Conservation (phyloP, 495 filamentous ascomycete species). For the Penicillium dipodomyicola region DNA sequence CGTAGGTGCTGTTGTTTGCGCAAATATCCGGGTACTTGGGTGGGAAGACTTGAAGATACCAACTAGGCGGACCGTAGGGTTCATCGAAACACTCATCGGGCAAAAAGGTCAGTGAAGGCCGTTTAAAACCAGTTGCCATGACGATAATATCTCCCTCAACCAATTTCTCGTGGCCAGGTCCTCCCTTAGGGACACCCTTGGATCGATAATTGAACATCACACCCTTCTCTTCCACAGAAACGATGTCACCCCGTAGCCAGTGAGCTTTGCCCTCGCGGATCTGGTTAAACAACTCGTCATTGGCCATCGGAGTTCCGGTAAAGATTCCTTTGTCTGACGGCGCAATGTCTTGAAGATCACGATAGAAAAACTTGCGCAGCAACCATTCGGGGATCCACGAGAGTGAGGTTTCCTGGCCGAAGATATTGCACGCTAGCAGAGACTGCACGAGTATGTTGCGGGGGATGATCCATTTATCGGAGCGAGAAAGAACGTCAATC, state of each 20-base stretch:
- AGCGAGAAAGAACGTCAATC: slow-evolving; percentile 70
- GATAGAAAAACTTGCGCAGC: slow-evolving; percentile 78
- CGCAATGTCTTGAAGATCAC: slow-evolving; percentile 75
- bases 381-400: slow-evolving; percentile 76
- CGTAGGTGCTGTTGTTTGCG: slow-evolving; percentile 80
- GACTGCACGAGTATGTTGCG: slow-evolving; percentile 72
- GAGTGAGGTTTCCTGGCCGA: slow-evolving; percentile 70
- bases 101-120: slow-evolving; percentile 70
- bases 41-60: slow-evolving; percentile 85
- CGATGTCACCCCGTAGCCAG: slow-evolving; percentile 79
- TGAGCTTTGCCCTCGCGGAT: slow-evolving; percentile 71
- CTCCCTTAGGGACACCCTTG: slow-evolving; percentile 69
- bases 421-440: slow-evolving; percentile 72
- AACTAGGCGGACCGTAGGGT: slow-evolving; percentile 75
- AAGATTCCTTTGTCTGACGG: slow-evolving; percentile 66
- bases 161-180: slow-evolving; percentile 60
- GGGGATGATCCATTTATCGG: slow-evolving; percentile 88
- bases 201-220: slow-evolving; percentile 67
- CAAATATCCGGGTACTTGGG: slow-evolving; percentile 59
- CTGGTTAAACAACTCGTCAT: slow-evolving; percentile 73
- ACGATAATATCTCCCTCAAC: slow-evolving; percentile 74
- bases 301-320: slow-evolving; percentile 81
- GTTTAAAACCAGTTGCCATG: slow-evolving; percentile 78
- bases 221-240: slow-evolving; percentile 60
- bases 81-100: slow-evolving; percentile 67